phyloP scores from a whole-genome alignment of 495 filamentous ascomycete genomes.

The Xylaria intraflava region DNA sequence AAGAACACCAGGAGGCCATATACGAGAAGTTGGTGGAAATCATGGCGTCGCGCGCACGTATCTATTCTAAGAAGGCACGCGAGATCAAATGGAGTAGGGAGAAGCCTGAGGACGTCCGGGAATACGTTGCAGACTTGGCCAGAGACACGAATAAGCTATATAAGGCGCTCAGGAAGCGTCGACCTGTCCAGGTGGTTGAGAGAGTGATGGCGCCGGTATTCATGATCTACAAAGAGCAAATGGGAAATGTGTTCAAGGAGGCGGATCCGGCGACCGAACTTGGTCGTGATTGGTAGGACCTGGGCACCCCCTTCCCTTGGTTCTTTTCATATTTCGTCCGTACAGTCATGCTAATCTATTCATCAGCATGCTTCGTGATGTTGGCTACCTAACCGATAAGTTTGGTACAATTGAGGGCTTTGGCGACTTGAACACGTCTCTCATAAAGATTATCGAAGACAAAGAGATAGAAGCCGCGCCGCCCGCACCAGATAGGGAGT shows the following conservation, averaged over 20 bases:
- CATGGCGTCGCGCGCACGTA: slow-evolving; percentile 59
- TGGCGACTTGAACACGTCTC: slow-evolving; percentile 51
- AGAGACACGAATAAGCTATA: slow-evolving; percentile 74
- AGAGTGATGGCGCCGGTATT: slow-evolving; percentile 79
- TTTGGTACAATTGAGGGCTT: slow-evolving; percentile 64
- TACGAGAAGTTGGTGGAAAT: slow-evolving; percentile 79
- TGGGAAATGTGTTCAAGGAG: slow-evolving; percentile 63
- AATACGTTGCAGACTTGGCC: slow-evolving; percentile 71
- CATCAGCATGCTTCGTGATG: slow-evolving; percentile 59
- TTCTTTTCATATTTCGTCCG: neutral
- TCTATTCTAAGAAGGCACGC: slow-evolving; percentile 59
- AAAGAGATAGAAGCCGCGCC: too few relatives aligned
- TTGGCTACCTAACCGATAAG: slow-evolving; percentile 56
- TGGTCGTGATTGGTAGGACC: slow-evolving; percentile 57
- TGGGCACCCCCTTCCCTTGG: neutral
- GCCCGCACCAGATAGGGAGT: too few relatives aligned
- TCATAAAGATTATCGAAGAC: slow-evolving; percentile 53
- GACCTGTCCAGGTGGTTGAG: slow-evolving; percentile 56
- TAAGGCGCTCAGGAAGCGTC: slow-evolving; percentile 63
- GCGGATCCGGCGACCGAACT: slow-evolving; percentile 52
- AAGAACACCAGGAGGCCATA: slow-evolving; percentile 73
- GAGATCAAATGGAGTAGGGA: slow-evolving; percentile 58
- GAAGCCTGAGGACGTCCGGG: slow-evolving; percentile 30
- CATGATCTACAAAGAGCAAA: slow-evolving; percentile 63
- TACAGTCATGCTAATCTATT: slow-evolving; percentile 5